Evolutionary conservation across 2,329 filamentous ascomycete genomes (phyloP), one percentile per base, ranked within the genome.

Genomic region (Penicillium occitanis): DNA sequence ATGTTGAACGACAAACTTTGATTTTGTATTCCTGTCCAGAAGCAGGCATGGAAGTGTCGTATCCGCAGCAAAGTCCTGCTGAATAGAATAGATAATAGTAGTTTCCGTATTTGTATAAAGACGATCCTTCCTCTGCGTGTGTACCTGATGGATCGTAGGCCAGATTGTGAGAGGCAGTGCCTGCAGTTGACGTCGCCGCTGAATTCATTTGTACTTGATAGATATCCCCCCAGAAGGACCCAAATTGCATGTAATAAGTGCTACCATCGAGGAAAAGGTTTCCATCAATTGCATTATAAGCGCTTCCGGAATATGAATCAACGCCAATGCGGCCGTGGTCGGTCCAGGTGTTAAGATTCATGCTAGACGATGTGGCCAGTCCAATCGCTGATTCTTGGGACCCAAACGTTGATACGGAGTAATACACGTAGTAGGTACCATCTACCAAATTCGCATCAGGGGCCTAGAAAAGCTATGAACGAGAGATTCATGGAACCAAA

Each of bases 81-180:
- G 83, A 87, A 73, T 84, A 88, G 74, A 90, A 89, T 11, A 91
- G 79, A 71, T 89, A 91, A 73, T 87, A 90, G 72, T 84, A 88
- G 22, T 76, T 78, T 13, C 79, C 82, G 61, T 85, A 79, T 70
- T 85, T 80, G 70, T 84, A 86, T 71, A 89, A 80, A 69, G 14
- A 50, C 22, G 46, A 50, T 2, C 46, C 46, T 50, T 50, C 46
- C 46, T 50, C 46, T 13, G 46, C 46, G 22, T 50, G 46, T 28
- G 19, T 6, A 28, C 46, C 13, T 14, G 22, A 50, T 22, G 46
- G 3, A 13, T 50, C 46, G 46, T 25, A 28, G 22, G 22, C 46
- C 46, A 50, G 13, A 7, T 48, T 48, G 10, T 28, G 22, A 22
- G 44, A 22, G 3, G 22, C 19, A 25, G 46, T 14, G 19, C 46